Conservation (phyloP, 768 basidiomycete genomes). For the Boletales sp. region DNA sequence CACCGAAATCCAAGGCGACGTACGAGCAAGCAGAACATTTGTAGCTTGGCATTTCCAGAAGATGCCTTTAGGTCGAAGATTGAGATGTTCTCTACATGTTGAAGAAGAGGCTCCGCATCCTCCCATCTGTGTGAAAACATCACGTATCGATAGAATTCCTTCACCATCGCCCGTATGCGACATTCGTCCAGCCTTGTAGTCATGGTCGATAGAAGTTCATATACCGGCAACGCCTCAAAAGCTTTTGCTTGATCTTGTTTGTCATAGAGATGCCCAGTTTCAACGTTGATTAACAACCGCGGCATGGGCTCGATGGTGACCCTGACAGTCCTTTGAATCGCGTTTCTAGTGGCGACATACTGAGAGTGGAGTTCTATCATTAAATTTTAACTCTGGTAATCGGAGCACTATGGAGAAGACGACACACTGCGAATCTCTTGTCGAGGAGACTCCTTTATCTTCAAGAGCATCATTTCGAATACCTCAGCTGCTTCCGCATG, state of each 20-base stretch:
- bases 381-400: neutral
- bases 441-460: neutral
- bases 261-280: neutral
- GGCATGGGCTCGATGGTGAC: neutral
- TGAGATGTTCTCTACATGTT: constrained; percentile 1
- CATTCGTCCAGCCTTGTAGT: neutral
- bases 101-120: neutral
- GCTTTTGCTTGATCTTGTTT: neutral
- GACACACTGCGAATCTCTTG: neutral
- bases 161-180: neutral
- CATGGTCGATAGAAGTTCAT: neutral
- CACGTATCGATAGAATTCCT: neutral
- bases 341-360: neutral
- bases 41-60: constrained; percentile 3
- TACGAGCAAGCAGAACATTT: neutral
- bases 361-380: neutral
- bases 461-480: neutral
- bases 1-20: constrained; percentile 6
- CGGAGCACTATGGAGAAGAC: neutral
- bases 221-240: neutral
- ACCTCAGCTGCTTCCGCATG: neutral
- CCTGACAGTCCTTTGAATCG: neutral
- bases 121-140: constrained; percentile 7
- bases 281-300: neutral
- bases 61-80: constrained; percentile 5